Conservation (phyloP, 1,284 basidiomycete genomes). For the Spongiforma sp. region DNA sequence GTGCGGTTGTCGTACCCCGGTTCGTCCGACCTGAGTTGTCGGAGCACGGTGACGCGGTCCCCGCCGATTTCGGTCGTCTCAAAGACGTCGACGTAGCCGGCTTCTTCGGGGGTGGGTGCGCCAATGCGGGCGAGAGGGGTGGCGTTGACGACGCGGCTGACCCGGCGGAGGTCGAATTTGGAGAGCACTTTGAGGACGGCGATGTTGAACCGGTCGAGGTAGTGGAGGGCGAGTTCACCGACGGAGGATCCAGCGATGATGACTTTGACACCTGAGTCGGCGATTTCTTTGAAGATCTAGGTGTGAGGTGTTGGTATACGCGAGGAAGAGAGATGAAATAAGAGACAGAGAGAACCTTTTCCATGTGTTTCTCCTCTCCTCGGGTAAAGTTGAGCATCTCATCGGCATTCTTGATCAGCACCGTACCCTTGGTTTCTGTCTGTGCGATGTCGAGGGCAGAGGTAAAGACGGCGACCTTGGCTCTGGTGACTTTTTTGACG, state of each 20-base stretch:
- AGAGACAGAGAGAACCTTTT: conserved; percentile 68
- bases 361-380: conserved; percentile 95
- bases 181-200: conserved; percentile 97
- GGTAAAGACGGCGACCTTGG: conserved; percentile 95
- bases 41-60: conserved; percentile 95
- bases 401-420: conserved; percentile 94
- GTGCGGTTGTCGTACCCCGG: conserved; percentile 57
- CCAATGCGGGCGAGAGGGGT: conserved; percentile 96
- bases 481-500: conserved; percentile 82
- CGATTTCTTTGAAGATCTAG: conserved; percentile 98
- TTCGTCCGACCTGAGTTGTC: conserved; percentile 77
- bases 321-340: background rate
- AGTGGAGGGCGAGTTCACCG: conserved; percentile 97
- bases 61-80: conserved; percentile 98
- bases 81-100: conserved; percentile 92
- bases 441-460: conserved; percentile 93
- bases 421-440: conserved; percentile 99
- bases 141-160: conserved; percentile 95
- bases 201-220: conserved; percentile 93
- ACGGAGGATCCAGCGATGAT: conserved; percentile 93
- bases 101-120: conserved; percentile 96
- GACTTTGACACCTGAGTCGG: conserved; percentile 93
- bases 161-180: conserved; percentile 95
- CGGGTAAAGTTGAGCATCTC: conserved; percentile 97
- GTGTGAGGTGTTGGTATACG: background rate